Percentiles rank a stretch among this genome's conserved stretches.
Evolutionary conservation across 2,329 filamentous ascomycete species (phyloP).

Genomic region (Penicillium sp.): DNA sequence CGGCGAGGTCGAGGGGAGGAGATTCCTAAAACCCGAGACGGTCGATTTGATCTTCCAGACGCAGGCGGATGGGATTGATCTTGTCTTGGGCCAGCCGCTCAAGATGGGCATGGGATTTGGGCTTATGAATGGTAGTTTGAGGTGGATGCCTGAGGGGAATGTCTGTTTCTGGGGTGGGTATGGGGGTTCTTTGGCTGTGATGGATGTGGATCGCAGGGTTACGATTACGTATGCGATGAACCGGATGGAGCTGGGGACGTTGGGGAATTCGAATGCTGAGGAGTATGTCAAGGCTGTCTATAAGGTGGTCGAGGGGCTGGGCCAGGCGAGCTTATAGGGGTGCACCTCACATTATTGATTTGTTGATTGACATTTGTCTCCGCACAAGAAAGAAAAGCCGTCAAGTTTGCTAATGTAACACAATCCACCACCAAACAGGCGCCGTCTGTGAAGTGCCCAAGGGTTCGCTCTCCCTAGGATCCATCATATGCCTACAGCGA

Average conservation of each 20-base stretch:
- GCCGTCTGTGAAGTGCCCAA: no score
- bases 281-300: slow-evolving; percentile 42
- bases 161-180: slow-evolving; percentile 52
- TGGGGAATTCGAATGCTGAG: slow-evolving; percentile 36
- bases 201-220: slow-evolving; percentile 50
- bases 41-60: slow-evolving; percentile 53
- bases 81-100: slow-evolving; percentile 40
- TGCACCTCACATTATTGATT: no score
- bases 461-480: no score
- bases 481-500: no score
- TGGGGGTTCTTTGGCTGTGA: slow-evolving; percentile 51
- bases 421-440: no score
- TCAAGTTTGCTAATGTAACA: no score
- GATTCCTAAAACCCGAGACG: slow-evolving; percentile 48
- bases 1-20: slow-evolving; percentile 39
- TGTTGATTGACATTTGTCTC: no score
- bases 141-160: slow-evolving; percentile 38
- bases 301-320: slow-evolving; percentile 14
- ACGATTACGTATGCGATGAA: slow-evolving; percentile 56
- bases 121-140: slow-evolving; percentile 32
- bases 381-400: no score
- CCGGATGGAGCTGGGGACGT: slow-evolving; percentile 41
- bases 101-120: slow-evolving; percentile 52
- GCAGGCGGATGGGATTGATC: slow-evolving; percentile 48
- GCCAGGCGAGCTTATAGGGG: neutral